These are phyloP conservation scores for Kwoniella mangroviensis DNA, from an alignment of 768 basidiomycete species.

Conservation along the genomic window DNA sequence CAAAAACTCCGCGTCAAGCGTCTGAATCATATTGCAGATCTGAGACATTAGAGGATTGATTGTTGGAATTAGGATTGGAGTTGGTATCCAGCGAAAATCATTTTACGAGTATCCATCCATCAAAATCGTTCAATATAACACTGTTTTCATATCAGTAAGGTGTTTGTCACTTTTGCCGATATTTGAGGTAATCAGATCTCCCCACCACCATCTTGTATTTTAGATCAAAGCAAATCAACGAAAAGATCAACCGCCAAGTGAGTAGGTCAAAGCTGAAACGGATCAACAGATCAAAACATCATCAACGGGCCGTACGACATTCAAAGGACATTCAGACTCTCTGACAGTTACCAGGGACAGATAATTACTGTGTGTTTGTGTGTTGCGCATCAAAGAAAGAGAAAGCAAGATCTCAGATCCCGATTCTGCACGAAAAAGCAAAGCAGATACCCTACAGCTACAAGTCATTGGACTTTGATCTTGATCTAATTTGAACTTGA, in stretches of 20 bases:
- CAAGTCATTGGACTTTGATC: neutral
- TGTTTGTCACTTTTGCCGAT: too few species aligned
- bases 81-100: too few species aligned
- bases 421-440: neutral
- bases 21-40: too few species aligned
- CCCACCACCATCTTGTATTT: neutral
- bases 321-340: neutral
- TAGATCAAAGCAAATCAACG: too few species aligned
- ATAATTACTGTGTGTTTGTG: neutral
- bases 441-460: too few species aligned
- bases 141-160: too few species aligned
- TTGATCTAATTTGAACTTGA: neutral
- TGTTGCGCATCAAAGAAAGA: neutral
- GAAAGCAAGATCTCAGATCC: neutral
- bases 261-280: constrained; percentile 1
- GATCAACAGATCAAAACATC: neutral
- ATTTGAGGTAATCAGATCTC: neutral
- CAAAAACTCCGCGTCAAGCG: too few species aligned
- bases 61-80: too few species aligned
- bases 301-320: neutral
- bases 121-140: too few species aligned
- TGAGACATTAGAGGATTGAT: too few species aligned
- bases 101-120: too few species aligned
- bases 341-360: neutral
- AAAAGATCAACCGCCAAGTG: neutral